Percentiles rank a stretch among this genome's conserved stretches.
Evolutionary conservation across 2,329 filamentous ascomycete species (phyloP).

Genomic region (Diplodia seriata): DNA sequence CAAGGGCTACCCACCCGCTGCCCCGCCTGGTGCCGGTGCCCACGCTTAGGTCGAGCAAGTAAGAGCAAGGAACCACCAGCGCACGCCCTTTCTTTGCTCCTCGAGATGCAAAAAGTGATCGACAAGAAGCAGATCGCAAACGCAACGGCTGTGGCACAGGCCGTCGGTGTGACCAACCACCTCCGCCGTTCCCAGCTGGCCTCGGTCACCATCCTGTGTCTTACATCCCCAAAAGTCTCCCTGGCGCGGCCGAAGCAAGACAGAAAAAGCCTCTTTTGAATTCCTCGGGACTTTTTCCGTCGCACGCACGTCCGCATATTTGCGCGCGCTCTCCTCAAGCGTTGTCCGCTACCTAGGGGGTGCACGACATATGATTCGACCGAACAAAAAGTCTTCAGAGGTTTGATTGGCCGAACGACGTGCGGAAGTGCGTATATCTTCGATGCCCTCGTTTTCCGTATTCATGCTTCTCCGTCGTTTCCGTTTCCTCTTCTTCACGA

Average conservation of each 20-base stretch:
- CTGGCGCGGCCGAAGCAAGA: not conserved
- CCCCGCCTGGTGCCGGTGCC: too few species aligned
- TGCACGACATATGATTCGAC: too few species aligned
- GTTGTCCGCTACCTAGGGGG: not conserved
- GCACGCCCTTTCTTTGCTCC: constrained; percentile 3
- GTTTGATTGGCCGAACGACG: too few species aligned
- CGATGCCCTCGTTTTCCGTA: not conserved
- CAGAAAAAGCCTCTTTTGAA: not conserved
- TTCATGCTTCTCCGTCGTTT: not conserved
- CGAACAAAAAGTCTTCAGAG: too few species aligned
- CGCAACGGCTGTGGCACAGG: not conserved
- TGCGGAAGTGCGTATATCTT: not conserved
- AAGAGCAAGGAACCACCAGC: not conserved
- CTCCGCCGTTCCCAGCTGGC: not conserved
- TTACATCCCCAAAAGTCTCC: not conserved
- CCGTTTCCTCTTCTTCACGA: not conserved
- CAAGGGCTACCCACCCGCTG: not conserved
- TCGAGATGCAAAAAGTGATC: constrained; percentile 1
- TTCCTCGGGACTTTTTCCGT: not conserved
- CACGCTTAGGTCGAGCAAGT: too few species aligned
- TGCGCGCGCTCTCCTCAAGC: not conserved
- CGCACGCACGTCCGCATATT: not conserved
- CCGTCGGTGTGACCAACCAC: constrained; percentile 7
- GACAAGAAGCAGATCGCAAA: not conserved
- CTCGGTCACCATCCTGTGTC: not conserved